A percentile compares a stretch with the other conserved stretches of the same genome.
These are phyloP conservation scores for Sclerotiophoma versabilis DNA, from an alignment of 2,329 filamentous ascomycete genomes.

Conservation along the genomic window DNA sequence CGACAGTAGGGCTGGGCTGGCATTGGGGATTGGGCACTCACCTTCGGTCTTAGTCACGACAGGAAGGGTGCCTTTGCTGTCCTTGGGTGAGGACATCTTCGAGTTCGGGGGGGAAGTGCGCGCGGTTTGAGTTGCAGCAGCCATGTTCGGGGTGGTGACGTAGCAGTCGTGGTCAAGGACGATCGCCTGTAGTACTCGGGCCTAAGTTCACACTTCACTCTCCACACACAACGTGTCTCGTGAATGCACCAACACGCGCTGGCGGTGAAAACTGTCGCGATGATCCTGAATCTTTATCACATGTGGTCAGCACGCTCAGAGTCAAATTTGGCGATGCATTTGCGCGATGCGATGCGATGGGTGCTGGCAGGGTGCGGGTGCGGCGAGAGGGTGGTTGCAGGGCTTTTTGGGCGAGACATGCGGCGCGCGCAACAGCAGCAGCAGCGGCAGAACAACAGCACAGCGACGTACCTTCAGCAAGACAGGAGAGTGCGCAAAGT, in stretches of 20 bases:
- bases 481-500: conserved; percentile 28
- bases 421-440: conserved; percentile 25
- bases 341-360: conserved; percentile 24
- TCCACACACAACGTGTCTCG: conserved; percentile 31
- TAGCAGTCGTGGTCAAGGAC: conserved; percentile 38
- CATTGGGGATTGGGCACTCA: conserved; percentile 29
- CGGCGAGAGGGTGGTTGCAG: conserved; percentile 26
- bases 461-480: conserved; percentile 40
- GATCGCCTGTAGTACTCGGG: conserved; percentile 39
- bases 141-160: conserved; percentile 48
- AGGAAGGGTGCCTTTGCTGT: conserved; percentile 45
- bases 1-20: conserved; percentile 5
- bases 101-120: conserved; percentile 46
- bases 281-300: conserved; percentile 9
- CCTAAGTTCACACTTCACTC: conserved; percentile 33
- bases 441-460: conserved; percentile 22
- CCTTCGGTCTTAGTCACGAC: conserved; percentile 45
- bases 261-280: background rate
- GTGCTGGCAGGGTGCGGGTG: conserved; percentile 4
- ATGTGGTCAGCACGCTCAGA: background rate
- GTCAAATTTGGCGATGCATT: conserved; percentile 4
- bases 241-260: conserved; percentile 22
- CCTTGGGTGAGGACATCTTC: conserved; percentile 50
- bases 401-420: conserved; percentile 28
- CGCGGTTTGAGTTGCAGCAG: conserved; percentile 44